Conservation (phyloP, 495 filamentous ascomycete genomes). For the Lasiosphaeriaceae sp. region DNA sequence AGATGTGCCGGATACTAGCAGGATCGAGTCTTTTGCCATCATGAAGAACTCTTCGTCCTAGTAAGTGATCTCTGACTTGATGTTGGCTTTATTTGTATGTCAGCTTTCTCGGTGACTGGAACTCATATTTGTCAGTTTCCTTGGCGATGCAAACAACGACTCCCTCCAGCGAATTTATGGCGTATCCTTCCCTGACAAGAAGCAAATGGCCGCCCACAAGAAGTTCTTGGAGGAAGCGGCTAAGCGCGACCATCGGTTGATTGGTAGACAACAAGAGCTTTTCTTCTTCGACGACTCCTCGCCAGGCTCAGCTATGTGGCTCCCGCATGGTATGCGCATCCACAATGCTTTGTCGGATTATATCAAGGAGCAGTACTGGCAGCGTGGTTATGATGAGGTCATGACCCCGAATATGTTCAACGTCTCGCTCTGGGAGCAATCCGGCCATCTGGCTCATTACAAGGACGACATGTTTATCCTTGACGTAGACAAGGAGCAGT, state of each 20-base stretch:
- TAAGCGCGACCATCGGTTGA: constrained; percentile 86
- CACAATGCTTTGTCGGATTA: constrained; percentile 82
- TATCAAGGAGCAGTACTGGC: constrained; percentile 83
- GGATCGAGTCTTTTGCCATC: constrained; percentile 89
- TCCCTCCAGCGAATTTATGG: constrained; percentile 94
- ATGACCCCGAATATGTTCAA: constrained; percentile 97
- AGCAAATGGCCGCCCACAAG: constrained; percentile 81
- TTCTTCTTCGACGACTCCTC: constrained; percentile 94
- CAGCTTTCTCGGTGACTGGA: neutral
- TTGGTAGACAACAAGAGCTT: constrained; percentile 91
- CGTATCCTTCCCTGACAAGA: constrained; percentile 96
- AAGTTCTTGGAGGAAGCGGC: constrained; percentile 94
- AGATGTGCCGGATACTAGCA: constrained; percentile 84
- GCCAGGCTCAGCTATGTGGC: constrained; percentile 87
- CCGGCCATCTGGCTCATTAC: constrained; percentile 94
- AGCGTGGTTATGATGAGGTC: constrained; percentile 91
- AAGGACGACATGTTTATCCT: constrained; percentile 95
- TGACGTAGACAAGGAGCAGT: constrained; percentile 83
- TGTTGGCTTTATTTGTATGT: neutral
- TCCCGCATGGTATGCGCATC: constrained; percentile 89
- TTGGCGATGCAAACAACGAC: constrained; percentile 88
- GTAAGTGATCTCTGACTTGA: neutral
- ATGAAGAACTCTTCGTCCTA: constrained; percentile 94
- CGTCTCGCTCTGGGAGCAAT: constrained; percentile 82
- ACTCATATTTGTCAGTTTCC: constrained; percentile 46